Base-by-base conservation (phyloP, 768 basidiomycete species). In the Cyclocybe cylindracea region DNA sequence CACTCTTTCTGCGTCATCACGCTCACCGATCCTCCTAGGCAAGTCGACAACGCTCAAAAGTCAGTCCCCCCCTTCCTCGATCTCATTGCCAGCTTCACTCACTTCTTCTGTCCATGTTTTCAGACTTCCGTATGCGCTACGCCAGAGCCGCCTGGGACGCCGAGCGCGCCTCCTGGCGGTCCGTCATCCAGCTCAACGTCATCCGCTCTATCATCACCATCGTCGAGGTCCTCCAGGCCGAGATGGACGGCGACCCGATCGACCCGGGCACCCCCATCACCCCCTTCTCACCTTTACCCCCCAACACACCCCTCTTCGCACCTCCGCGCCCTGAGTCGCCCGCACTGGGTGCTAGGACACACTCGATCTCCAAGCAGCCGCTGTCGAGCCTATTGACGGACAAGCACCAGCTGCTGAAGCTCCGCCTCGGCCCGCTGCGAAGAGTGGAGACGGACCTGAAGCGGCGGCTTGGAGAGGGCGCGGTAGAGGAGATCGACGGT, bases 111-210 rank as follows among this genome's bases (percentile, higher is more conserved):
- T 3, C 24, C 24, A 5, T 24, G 48, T 24, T 44, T 24, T 13
- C 41, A 89, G 87, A 88, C 61, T 87, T 89, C 59, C 85, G 86
- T 39, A 76, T 89, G 70, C 78, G 75, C 50, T 88, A 84, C 57
- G 83, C 85, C 8, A 74, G 72, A n/a, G 71, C 72, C 7, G 77
- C 78, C 33, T 89, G 85, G 85, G 70, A 71, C 35, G 73, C 75
- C 18, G 89, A 91, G 62, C 83, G 86, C 37, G 74, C 75, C 1
- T 85, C 84, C 8, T 91, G 89, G 89, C 78, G 84, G 29, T 71
- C 85, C 1, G 85, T 91, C 51, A 80, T 91, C 46, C 88, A 89
- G 54, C 84, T 91, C 50, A 91, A 91, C 66, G 80, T 91, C 61
- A 76, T 90, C 44, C 83, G 80, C 9, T 83, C 84, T 39, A 73